Percentiles rank a stretch among this genome's conserved stretches.
phyloP scores from a whole-genome alignment of 1,284 basidiomycete genomes.

The Cryptococcus sp. region DNA sequence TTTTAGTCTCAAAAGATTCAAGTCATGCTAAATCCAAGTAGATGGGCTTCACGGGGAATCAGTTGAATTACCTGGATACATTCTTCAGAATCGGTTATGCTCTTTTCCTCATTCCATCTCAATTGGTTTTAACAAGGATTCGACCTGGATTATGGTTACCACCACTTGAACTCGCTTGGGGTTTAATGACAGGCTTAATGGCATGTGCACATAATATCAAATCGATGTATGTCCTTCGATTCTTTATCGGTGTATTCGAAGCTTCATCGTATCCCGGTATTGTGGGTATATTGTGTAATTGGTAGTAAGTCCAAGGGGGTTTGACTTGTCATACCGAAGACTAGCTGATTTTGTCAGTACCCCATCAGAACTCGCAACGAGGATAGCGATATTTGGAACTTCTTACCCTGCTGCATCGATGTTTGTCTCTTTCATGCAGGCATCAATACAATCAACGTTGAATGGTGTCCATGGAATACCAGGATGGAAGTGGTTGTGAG shows the following conservation, averaged over 20 bases:
- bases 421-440: slow-evolving; percentile 36
- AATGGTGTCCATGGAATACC: slow-evolving; percentile 49
- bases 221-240: slow-evolving; percentile 30
- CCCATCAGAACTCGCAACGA: slow-evolving; percentile 20
- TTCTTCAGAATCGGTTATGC: slow-evolving; percentile 37
- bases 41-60: slow-evolving; percentile 6
- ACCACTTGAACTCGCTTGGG: slow-evolving; percentile 28
- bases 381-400: slow-evolving; percentile 28
- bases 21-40: background rate
- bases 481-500: slow-evolving; percentile 51
- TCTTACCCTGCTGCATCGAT: slow-evolving; percentile 28
- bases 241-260: slow-evolving; percentile 35
- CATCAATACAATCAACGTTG: slow-evolving; percentile 49
- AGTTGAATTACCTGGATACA: slow-evolving; percentile 20
- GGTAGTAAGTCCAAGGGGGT: slow-evolving; percentile 11
- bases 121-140: slow-evolving; percentile 33
- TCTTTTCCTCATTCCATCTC: slow-evolving; percentile 23
- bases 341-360: slow-evolving; percentile 11
- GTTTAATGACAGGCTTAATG: slow-evolving; percentile 21
- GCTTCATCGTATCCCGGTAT: slow-evolving; percentile 24
- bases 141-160: slow-evolving; percentile 25
- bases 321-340: background rate
- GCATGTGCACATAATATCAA: slow-evolving; percentile 14
- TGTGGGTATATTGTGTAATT: slow-evolving; percentile 16
- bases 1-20: background rate